Base-by-base conservation (phyloP, 345 rosid genomes). In the Turnera subulata region DNA sequence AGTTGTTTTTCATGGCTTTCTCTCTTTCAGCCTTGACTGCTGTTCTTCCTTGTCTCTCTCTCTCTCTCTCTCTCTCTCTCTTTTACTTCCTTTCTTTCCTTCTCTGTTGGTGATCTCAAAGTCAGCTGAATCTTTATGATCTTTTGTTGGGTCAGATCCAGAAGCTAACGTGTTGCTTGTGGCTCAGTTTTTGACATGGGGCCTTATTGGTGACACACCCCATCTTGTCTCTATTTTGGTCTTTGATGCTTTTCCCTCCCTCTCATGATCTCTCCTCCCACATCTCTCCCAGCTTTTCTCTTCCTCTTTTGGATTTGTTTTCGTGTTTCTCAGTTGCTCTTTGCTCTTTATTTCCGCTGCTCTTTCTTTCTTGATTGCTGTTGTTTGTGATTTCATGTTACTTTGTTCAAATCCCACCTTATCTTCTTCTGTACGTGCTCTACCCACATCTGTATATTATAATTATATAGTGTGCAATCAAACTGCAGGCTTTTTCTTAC, bases 111-210 rank as follows among this genome's bases (percentile, higher is more conserved):
- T 59, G 58, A 54, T 50, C 62, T 47, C 55, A 19, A 14, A 29
- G 37, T 47, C 35, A 46, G 23, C 53, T 32, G 46, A 35, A 62
- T 42, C 55, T 65, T 68, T 39, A 16, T 4, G 53, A 56, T 68
- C 62, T 44, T 61, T 73, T 57, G 46, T 67, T 68, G 79, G 68
- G 69, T 78, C 85, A 80, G 90, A 83, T 78, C 82, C 79, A 70
- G 78, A 56, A 56, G 26, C 50, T 11, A 65, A 24, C 48, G 45
- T 43, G 59, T 48, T 66, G 47, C 65, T 58, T 56, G 50, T 68
- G 68, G 60, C 59, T 59, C 64, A 43, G 74, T 68, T 68, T 68
- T 68, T 45, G 58, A 48, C 64, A 51, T 59, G 75, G 81, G 78
- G 64, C 76, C 76, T 69, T 35, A 45, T 55, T 49, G 52, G 42